These are phyloP conservation scores for Lichtheimia ramosa DNA, from an alignment of 371 early-diverging fungal species.

Conservation along the genomic window DNA sequence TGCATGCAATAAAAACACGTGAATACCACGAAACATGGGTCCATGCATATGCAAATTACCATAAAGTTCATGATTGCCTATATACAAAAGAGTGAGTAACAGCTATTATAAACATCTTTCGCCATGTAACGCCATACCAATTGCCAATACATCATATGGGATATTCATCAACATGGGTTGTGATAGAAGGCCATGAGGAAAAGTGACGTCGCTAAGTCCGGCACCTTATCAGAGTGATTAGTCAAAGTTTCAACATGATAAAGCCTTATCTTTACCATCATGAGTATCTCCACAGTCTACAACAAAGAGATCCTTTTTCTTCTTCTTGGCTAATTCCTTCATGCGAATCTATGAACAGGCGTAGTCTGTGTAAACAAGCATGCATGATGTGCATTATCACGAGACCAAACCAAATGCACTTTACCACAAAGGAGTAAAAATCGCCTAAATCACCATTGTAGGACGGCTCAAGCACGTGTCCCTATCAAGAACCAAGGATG, in stretches of 20 bases:
- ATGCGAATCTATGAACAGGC: slow-evolving; percentile 26
- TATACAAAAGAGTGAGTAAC: not conserved
- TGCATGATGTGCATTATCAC: not conserved
- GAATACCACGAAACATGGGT: too few relatives aligned
- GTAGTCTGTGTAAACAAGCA: not conserved
- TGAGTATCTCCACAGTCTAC: slow-evolving; percentile 59
- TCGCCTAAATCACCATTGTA: slow-evolving; percentile 59
- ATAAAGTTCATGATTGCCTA: slow-evolving; percentile 67
- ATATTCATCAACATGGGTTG: slow-evolving; percentile 49
- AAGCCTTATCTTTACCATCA: slow-evolving; percentile 31
- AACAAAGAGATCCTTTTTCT: slow-evolving; percentile 55
- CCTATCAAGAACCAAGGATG: slow-evolving; percentile 10
- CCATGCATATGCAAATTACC: slow-evolving; percentile 9
- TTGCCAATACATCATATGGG: slow-evolving; percentile 49
- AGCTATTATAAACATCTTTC: not conserved
- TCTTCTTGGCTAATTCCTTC: slow-evolving; percentile 46
- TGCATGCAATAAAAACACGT: not conserved
- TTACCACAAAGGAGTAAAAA: slow-evolving; percentile 53
- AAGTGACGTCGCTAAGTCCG: slow-evolving; percentile 52
- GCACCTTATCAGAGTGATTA: slow-evolving; percentile 22
- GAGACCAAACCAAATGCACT: not conserved
- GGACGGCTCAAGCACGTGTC: slow-evolving; percentile 40
- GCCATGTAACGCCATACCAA: slow-evolving; percentile 21
- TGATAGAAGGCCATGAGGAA: slow-evolving; percentile 36
- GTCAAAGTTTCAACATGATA: not conserved